phyloP scores from a whole-genome alignment of 1,284 basidiomycete species.

The Salmacisia buchloeana region DNA sequence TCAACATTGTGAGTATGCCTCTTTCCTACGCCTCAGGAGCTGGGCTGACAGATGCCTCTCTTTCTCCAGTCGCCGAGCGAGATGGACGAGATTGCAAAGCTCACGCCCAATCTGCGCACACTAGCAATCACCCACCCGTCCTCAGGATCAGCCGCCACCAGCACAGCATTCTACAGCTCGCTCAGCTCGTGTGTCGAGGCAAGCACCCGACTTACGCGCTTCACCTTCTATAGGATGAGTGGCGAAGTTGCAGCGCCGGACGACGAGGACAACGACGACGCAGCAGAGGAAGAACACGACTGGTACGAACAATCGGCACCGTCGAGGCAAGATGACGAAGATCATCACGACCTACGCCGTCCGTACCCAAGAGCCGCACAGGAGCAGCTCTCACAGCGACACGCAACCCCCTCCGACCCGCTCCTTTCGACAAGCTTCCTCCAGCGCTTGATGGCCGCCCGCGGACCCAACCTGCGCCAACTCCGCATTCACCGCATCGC shows the following conservation, averaged over 20 bases:
- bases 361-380: too few species aligned
- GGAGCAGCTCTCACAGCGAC: too few species aligned
- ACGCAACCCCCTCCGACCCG: conserved; percentile 5
- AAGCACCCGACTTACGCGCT: conserved; percentile 17
- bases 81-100: conserved; percentile 16
- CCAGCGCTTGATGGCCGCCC: conserved; percentile 16
- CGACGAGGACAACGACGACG: conserved; percentile 15
- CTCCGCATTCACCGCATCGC: conserved; percentile 41
- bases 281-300: not conserved
- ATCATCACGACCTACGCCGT: too few species aligned
- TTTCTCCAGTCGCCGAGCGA: conserved; percentile 18
- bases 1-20: conserved; percentile 16
- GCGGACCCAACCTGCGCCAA: conserved; percentile 23
- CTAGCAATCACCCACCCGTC: conserved; percentile 37
- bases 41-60: not conserved
- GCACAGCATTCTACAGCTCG: conserved; percentile 25
- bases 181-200: conserved; percentile 24
- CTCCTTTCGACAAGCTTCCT: conserved; percentile 20
- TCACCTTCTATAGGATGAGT: conserved; percentile 28
- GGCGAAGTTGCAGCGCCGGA: conserved; percentile 17
- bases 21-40: not conserved
- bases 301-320: too few species aligned
- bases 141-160: conserved; percentile 19
- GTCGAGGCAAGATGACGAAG: too few species aligned
- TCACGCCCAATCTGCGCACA: conserved; percentile 14